phyloP scores from a whole-genome alignment of 179 eudicot species.

The Spergularia azorica region DNA sequence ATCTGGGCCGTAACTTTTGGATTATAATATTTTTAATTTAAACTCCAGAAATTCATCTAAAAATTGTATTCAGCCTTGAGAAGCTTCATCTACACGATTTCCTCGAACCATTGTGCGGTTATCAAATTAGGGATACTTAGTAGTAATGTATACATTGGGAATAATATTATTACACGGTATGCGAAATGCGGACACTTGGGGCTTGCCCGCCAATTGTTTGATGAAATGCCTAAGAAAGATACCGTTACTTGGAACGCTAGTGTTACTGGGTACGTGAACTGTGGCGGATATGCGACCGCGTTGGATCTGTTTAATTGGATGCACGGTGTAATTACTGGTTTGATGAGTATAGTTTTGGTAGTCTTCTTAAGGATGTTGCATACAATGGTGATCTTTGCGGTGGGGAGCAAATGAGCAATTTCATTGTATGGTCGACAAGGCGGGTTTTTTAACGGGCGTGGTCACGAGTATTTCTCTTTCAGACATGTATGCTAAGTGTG shows the following conservation, averaged over 20 bases:
- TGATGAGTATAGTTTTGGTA: constrained; percentile 71
- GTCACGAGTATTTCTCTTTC: constrained; percentile 63
- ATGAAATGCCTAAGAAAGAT: constrained; percentile 66
- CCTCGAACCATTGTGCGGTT: constrained; percentile 48
- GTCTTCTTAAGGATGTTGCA: constrained; percentile 69
- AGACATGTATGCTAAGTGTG: constrained; percentile 77
- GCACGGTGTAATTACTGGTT: constrained; percentile 41
- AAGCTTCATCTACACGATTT: constrained; percentile 32
- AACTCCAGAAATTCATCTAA: neutral
- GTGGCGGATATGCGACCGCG: constrained; percentile 38
- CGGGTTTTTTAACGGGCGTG: constrained; percentile 48
- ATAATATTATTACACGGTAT: constrained; percentile 46
- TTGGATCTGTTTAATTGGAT: constrained; percentile 53
- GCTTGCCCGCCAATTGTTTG: constrained; percentile 65
- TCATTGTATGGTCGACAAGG: constrained; percentile 57
- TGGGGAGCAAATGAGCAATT: constrained; percentile 49
- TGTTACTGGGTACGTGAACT: constrained; percentile 59
- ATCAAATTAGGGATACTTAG: constrained; percentile 46
- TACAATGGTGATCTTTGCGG: constrained; percentile 30
- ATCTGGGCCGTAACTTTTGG: neutral
- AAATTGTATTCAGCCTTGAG: constrained; percentile 22
- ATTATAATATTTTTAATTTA: neutral
- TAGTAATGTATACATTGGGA: constrained; percentile 42
- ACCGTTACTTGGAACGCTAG: constrained; percentile 75
- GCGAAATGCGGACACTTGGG: constrained; percentile 44